Percentiles rank a stretch among this genome's conserved stretches.
Evolutionary conservation across 768 basidiomycete genomes (phyloP).

Genomic region (Cubamyces lactineus): DNA sequence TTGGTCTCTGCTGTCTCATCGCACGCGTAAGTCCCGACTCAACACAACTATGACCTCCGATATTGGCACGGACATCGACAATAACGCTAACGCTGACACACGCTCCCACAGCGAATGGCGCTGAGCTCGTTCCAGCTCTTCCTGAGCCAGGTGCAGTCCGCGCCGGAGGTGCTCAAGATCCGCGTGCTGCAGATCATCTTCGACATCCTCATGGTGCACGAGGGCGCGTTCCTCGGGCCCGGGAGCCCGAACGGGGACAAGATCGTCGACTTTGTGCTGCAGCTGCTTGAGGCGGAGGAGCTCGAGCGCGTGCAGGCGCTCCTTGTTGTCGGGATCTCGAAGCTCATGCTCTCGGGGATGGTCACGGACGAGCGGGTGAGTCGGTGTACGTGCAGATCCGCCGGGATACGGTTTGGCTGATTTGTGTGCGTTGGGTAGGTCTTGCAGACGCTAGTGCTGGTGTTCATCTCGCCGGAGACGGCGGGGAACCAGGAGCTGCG

Average conservation of each 20-base stretch:
- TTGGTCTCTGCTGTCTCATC: conserved; percentile 87
- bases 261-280: conserved; percentile 68
- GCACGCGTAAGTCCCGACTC: conserved; percentile 53
- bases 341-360: conserved; percentile 80
- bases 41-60: background rate
- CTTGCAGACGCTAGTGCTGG: conserved; percentile 50
- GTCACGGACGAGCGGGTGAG: conserved; percentile 71
- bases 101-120: conserved; percentile 56
- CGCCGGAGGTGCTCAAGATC: conserved; percentile 66
- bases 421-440: conserved; percentile 38
- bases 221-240: conserved; percentile 60
- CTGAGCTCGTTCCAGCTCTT: conserved; percentile 77
- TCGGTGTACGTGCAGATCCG: background rate
- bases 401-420: background rate
- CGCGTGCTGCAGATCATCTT: conserved; percentile 81
- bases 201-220: conserved; percentile 86
- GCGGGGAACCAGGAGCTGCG: conserved; percentile 79
- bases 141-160: conserved; percentile 67
- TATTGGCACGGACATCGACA: too few relatives aligned
- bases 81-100: background rate
- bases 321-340: conserved; percentile 80
- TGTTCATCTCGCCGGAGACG: conserved; percentile 83
- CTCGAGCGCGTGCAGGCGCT: conserved; percentile 70
- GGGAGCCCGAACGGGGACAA: conserved; percentile 47
- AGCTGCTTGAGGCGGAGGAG: conserved; percentile 54